Evolutionary conservation across 768 basidiomycete species (phyloP), one percentile per base, ranked within the genome.

Genomic region (Coprinopsis strossmayeri): DNA sequence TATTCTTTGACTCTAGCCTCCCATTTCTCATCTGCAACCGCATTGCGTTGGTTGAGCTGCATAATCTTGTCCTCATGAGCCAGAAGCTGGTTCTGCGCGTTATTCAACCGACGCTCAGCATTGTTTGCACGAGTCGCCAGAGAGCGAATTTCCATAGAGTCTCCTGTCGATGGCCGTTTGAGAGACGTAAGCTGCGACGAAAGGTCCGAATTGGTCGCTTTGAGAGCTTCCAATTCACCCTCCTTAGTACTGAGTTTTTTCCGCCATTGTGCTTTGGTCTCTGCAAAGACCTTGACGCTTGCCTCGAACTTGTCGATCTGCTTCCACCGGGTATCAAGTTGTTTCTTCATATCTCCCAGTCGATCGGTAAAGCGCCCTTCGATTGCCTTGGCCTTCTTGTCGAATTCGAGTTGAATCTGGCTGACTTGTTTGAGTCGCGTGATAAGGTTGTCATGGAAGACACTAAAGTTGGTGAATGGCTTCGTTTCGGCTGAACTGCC

Each of bases 1-100:
- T 94, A 93, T 65, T 98, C 94, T 64, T 84, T 86, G 38, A 98
- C 89, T n/a, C 94, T 74, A 0, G 86, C 90, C 59, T 94, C 93
- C 92, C 94, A 98, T 64, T 94, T 95, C 45, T 69, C 70, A 56
- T 96, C 93, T 0, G 88, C 86, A 0, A 69, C 71, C 0, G 73
- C 69, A 30, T 76, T 87, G 71, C 83, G 87, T 67, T 82, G 74
- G 55, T 84, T 86, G 66, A 88, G 75, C 34, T 70, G 64, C 1
- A 84, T 80, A 42, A 94, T 76, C 67, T 85, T 86, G 66, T 94
- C 91, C 61, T 98, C 95, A 2, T 87, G 81, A 20, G 81, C 75
- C 1, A 82, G 63, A 2, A 97, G 74, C 62, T 95, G 91, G 54
- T 93, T 92, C 59, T 86, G 85, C 3, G 86, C 79, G 42, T 87